Conservation (phyloP, 805 yeast species). For the Pichia insulana region DNA sequence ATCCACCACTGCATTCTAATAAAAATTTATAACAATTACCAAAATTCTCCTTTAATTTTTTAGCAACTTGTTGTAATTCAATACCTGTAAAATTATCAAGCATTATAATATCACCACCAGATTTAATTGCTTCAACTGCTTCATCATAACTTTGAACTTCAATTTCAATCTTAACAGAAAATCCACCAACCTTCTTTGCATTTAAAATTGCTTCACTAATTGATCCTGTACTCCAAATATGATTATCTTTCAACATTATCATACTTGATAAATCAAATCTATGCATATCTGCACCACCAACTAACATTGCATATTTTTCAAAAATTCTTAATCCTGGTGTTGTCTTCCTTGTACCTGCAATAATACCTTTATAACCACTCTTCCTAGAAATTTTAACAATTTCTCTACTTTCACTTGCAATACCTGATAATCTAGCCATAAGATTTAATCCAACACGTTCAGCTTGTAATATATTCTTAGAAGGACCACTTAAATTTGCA, state of each 20-base stretch:
- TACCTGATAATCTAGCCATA: constrained; percentile 75
- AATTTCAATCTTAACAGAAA: constrained; percentile 83
- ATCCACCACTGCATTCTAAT: constrained; percentile 89
- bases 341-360: constrained; percentile 96
- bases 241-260: constrained; percentile 96
- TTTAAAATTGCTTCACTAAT: constrained; percentile 72
- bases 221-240: constrained; percentile 87
- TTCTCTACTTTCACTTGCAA: constrained; percentile 64
- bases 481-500: constrained; percentile 75
- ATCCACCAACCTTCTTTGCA: constrained; percentile 80
- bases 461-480: constrained; percentile 66
- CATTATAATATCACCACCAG: constrained; percentile 96
- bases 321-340: constrained; percentile 87
- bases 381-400: constrained; percentile 54
- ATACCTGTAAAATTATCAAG: constrained; percentile 76
- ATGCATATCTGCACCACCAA: constrained; percentile 92
- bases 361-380: constrained; percentile 67
- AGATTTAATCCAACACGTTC: constrained; percentile 83
- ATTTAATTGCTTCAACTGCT: constrained; percentile 85
- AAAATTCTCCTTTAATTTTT: constrained; percentile 51
- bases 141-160: constrained; percentile 81
- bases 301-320: constrained; percentile 90
- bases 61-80: constrained; percentile 57
- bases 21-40: constrained; percentile 40
- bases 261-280: constrained; percentile 84